Evolutionary conservation across 495 filamentous ascomycete genomes (phyloP).

Genomic region (Penicillium psychrofluorescens): DNA sequence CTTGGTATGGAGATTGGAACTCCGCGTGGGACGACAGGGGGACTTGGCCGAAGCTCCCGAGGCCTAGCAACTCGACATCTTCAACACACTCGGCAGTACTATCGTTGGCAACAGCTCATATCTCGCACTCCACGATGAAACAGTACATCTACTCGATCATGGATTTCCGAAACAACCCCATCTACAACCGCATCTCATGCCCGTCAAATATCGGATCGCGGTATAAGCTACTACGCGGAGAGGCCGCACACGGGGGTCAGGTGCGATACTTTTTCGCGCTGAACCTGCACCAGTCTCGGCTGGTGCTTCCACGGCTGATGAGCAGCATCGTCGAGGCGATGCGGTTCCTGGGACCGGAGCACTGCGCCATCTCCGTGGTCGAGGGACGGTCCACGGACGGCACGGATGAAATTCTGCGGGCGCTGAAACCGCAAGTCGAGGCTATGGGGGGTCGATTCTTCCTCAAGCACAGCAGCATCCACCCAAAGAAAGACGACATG

Average conservation of each 20-base stretch:
- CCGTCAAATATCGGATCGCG: conserved; percentile 6
- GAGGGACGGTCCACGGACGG: conserved; percentile 45
- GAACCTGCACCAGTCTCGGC: conserved; percentile 31
- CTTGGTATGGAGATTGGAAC: neutral
- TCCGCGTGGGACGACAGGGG: conserved; percentile 3
- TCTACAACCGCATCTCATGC: conserved; percentile 2
- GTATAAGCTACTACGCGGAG: conserved; percentile 15
- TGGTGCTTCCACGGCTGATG: conserved; percentile 40
- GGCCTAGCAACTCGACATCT: neutral
- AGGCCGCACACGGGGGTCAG: neutral
- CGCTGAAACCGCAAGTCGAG: conserved; percentile 23
- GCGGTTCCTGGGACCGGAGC: conserved; percentile 36
- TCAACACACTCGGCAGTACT: neutral
- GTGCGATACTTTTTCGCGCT: conserved; percentile 43
- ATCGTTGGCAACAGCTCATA: neutral
- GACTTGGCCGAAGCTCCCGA: conserved; percentile 1
- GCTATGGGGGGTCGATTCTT: conserved; percentile 24
- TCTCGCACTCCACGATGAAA: neutral
- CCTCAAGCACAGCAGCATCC: conserved; percentile 26
- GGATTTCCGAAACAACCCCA: conserved; percentile 1
- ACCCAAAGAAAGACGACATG: conserved; percentile 17
- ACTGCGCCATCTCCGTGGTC: conserved; percentile 43
- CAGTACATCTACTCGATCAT: conserved; percentile 3
- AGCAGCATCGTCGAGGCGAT: conserved; percentile 37
- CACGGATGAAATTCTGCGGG: conserved; percentile 38